These are phyloP conservation scores for Clitoria ternatea DNA, from an alignment of 306 rosid genomes.

Conservation along the genomic window DNA sequence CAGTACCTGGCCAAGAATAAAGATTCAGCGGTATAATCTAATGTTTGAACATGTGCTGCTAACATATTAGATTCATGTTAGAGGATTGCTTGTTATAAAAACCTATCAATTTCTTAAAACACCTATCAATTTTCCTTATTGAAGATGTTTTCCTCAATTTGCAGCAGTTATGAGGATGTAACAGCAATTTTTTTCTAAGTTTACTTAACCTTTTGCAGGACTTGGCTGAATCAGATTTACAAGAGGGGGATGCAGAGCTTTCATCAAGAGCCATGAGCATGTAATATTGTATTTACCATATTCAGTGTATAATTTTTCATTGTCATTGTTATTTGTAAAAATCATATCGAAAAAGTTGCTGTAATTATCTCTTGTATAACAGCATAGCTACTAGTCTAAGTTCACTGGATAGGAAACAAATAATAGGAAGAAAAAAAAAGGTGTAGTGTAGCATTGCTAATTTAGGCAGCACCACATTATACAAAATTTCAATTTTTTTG, in stretches of 20 bases:
- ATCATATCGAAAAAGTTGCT: constrained; percentile 36
- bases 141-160: neutral
- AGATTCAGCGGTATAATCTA: constrained; percentile 51
- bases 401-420: constrained; percentile 36
- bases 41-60: neutral
- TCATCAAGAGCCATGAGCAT: constrained; percentile 89
- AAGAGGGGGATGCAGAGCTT: constrained; percentile 71
- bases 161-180: neutral
- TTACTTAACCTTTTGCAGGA: constrained; percentile 39
- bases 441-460: constrained; percentile 51
- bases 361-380: constrained; percentile 51
- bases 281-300: constrained; percentile 36
- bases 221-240: constrained; percentile 48
- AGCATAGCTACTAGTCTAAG: constrained; percentile 41
- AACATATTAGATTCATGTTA: neutral
- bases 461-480: constrained; percentile 36
- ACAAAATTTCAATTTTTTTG: constrained; percentile 28
- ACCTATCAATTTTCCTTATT: neutral
- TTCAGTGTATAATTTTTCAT: constrained; percentile 32
- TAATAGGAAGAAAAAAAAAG: constrained; percentile 3
- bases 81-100: neutral
- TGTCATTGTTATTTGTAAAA: constrained; percentile 47
- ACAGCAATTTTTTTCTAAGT: neutral
- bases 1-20: constrained; percentile 50
- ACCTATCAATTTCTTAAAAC: neutral